These are phyloP conservation scores for Arctium lappa DNA, from an alignment of 129 eudicot species.

Conservation along the genomic window DNA sequence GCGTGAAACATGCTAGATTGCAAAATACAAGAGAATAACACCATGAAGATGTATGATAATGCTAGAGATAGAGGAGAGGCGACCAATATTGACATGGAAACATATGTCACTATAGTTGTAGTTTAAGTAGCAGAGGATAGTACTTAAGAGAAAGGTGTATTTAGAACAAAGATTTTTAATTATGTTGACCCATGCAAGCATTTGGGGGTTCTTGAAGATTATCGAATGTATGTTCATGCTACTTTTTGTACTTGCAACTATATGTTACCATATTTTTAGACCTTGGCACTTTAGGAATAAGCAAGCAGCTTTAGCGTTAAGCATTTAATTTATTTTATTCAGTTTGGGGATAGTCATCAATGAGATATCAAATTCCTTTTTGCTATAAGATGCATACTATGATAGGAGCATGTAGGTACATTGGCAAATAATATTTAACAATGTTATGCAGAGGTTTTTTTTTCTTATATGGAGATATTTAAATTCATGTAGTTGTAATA, in stretches of 20 bases:
- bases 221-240: no score
- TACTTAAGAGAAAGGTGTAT: no score
- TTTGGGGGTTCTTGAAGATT: neutral
- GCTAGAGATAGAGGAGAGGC: no score
- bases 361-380: neutral
- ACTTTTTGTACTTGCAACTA: neutral
- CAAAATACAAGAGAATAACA: neutral
- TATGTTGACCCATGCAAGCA: neutral
- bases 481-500: neutral
- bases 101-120: no score
- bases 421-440: neutral
- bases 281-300: neutral
- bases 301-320: neutral
- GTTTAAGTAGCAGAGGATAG: no score
- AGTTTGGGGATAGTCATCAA: neutral
- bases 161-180: no score
- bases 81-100: no score
- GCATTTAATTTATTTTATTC: neutral
- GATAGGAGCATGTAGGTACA: neutral
- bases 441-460: neutral
- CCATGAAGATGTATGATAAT: neutral
- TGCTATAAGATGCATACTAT: neutral
- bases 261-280: no score
- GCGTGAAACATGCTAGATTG: neutral
- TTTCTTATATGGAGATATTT: neutral